These are phyloP conservation scores for Phytopythium boreale DNA, from an alignment of 352 stramenopile genomes.

Conservation along the genomic window DNA sequence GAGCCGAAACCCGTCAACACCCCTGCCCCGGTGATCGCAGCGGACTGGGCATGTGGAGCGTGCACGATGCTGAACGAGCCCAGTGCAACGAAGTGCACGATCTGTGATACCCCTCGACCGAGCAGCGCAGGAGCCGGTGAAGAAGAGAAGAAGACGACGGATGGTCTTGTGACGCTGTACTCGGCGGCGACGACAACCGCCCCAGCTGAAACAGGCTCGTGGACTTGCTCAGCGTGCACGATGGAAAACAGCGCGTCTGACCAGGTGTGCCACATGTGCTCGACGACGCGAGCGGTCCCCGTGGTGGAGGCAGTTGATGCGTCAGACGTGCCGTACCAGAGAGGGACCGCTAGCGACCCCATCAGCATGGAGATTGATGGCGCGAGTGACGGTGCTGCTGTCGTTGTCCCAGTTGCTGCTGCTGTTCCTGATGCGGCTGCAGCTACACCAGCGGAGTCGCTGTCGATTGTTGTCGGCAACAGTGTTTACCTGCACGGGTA, in stretches of 20 bases:
- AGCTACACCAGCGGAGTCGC: constrained; percentile 9
- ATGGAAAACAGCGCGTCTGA: constrained; percentile 71
- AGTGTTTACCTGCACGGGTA: constrained; percentile 43
- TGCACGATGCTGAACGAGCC: constrained; percentile 77
- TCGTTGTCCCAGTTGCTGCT: constrained; percentile 8
- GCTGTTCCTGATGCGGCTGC: neutral
- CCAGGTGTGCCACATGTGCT: constrained; percentile 70
- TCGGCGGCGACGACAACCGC: constrained; percentile 37
- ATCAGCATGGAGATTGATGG: constrained; percentile 39
- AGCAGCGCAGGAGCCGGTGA: constrained; percentile 10
- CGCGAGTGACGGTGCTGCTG: neutral
- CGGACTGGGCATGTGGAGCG: constrained; percentile 68
- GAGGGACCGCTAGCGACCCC: constrained; percentile 17
- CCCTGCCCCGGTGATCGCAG: constrained; percentile 5
- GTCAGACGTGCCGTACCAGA: constrained; percentile 15
- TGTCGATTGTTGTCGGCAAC: constrained; percentile 31
- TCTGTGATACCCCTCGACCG: constrained; percentile 61
- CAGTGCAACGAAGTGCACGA: constrained; percentile 57
- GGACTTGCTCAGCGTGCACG: constrained; percentile 68
- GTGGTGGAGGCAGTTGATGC: constrained; percentile 34
- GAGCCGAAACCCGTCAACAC: constrained; percentile 12
- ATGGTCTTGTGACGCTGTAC: constrained; percentile 68
- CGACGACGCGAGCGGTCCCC: constrained; percentile 38
- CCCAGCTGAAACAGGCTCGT: constrained; percentile 20
- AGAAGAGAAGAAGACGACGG: constrained; percentile 25